Evolutionary conservation across 192 early-diverging fungal genomes (phyloP), one percentile per base, ranked within the genome.

Genomic region (Mortierella alpina): DNA sequence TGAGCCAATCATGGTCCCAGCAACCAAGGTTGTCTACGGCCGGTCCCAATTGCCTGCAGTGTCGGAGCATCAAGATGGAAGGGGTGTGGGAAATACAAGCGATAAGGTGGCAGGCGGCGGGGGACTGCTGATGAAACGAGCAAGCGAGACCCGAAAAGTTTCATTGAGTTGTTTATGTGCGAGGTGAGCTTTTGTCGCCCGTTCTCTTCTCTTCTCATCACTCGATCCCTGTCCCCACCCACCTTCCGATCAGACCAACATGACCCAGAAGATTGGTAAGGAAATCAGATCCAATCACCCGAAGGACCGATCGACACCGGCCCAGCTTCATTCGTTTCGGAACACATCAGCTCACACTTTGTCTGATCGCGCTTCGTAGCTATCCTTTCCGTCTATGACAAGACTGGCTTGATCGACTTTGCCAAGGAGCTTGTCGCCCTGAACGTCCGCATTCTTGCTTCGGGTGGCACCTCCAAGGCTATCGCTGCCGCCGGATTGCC

Each of bases 321-420:
- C n/a, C 18, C 13, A 10, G 12, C 6, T 64, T 47, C 48, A 50
- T 50, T 40, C 40, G 7, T 31, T 59, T 12, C 40, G 58, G 42
- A 59, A 59, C 23, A 58, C 23, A 42, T 41, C 20, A 17, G 2
- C n/a, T 17, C 22, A 9, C n/a, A 10, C 42, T 47, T 31, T 31
- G 31, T 31, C 31, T 31, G 31, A 31, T 31, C 31, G 31, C 31
- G 31, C 31, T 31, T 31, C 31, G 22, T 52, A 91, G 93, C 93
- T 68, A 91, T 95, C 57, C 94, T 99, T 42, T 98, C 98, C 61
- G 96, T 99, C 61, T 98, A 95, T 83, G 96, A 99, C 91, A 99
- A 99, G 88, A 96, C 95, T 55, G 95, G 93, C 47, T 93, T 99
- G 20, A 60, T 98, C 22, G 93, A 95, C 53, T 91, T 99, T 63